phyloP scores from a whole-genome alignment of 192 early-diverging fungal species.

The Linnemannia zychae region DNA sequence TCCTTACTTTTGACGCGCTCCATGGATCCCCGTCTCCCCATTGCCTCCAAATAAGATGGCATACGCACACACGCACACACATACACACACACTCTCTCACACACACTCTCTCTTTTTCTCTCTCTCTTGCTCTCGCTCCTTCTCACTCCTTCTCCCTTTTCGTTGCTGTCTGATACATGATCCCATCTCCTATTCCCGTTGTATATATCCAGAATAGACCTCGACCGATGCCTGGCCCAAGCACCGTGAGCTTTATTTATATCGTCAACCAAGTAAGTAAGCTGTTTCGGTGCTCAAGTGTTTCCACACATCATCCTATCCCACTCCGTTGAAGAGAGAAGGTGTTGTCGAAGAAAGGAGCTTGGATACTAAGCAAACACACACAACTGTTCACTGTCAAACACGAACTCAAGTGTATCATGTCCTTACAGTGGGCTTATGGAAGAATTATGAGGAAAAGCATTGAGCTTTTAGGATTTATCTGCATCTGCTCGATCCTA shows the following conservation, averaged over 20 bases:
- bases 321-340: too few relatives aligned
- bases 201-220: background rate
- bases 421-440: too few relatives aligned
- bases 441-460: too few relatives aligned
- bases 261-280: background rate
- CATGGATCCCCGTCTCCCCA: background rate
- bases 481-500: background rate
- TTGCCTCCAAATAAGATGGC: background rate
- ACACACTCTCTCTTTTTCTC: too few relatives aligned
- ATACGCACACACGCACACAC: too few relatives aligned
- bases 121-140: too few relatives aligned
- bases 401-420: too few relatives aligned
- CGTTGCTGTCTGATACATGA: background rate
- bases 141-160: background rate
- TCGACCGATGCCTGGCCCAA: background rate
- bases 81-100: too few relatives aligned
- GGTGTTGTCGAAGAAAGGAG: too few relatives aligned
- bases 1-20: background rate
- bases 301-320: background rate
- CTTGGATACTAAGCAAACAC: too few relatives aligned
- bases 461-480: too few relatives aligned
- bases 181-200: background rate
- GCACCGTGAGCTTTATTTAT: background rate
- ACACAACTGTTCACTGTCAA: too few relatives aligned
- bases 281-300: background rate